Base-by-base conservation (phyloP, 2,329 filamentous ascomycete species). In the Scorias spongiosa region DNA sequence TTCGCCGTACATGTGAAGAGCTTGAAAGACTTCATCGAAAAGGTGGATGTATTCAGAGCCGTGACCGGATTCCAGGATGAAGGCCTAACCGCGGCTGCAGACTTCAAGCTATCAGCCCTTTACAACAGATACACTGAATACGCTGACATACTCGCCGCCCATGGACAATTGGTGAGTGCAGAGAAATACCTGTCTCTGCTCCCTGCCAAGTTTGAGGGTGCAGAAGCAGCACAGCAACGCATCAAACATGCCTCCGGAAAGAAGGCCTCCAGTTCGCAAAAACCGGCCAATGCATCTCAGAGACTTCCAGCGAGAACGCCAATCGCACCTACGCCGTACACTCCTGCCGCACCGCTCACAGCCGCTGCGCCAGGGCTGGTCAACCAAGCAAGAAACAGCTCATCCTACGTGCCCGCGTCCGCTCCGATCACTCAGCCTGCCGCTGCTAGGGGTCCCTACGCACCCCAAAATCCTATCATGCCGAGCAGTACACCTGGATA, bases 61-160 rank as follows among this genome's bases (percentile, higher is more conserved):
- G 88, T 95, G 38, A 88, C 87, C 49, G 87, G 89, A 57, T 98
- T 95, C 68, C 69, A 83, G 54, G 91, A 98, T 59, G 64, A 67
- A 8, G 87, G 95, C 57, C 76, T 76, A 50, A 66, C 67, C 40
- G 75, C 84, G 53, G 71, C 75, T 9, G 79, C 80, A 1, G 84
- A 81, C 54, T 98, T 89, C 89, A 95, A 93, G 66, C 77, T 98
- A 47, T 75, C 79, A 32, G 72, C 80, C 2, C 69, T 98, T 43
- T 98, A 98, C 63, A 81, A 87, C 61, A 94, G 94, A 66, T 98
- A 98, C 60, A 81, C 84, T 26, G 91, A 98, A 66, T 98, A 96
- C 61, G 89, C 91, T 11, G 89, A 98, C 59, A 88, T 98, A 51
- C 78, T 93, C 45, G 87, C 91, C 40, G 79, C 85, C 6, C 85